A percentile compares a stretch with the other conserved stretches of the same genome.
These are phyloP conservation scores for Fraxinus sp. DNA, from an alignment of 305 asterid genomes.

Conservation along the genomic window DNA sequence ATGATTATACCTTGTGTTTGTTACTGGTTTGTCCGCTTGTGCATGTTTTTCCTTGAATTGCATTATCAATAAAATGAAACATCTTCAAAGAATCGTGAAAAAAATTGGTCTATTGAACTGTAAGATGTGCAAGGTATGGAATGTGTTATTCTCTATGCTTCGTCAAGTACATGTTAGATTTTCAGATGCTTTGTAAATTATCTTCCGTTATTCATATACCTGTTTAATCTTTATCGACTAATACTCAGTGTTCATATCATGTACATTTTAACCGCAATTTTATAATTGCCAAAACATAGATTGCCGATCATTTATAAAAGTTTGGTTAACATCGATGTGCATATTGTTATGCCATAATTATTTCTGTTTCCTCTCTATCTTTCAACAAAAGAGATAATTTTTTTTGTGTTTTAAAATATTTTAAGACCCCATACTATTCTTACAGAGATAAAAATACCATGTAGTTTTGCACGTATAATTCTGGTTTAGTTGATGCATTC, in stretches of 20 bases:
- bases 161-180: background rate
- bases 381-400: background rate
- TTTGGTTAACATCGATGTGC: background rate
- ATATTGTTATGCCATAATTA: background rate
- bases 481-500: background rate
- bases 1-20: background rate
- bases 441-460: background rate
- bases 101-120: background rate
- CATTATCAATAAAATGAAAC: background rate
- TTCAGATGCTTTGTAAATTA: background rate
- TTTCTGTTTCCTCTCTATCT: background rate
- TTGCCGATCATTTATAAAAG: too few species aligned
- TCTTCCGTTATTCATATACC: background rate
- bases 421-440: background rate
- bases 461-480: background rate
- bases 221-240: background rate
- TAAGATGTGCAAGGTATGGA: background rate
- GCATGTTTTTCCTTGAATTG: background rate
- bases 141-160: background rate
- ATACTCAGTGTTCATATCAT: background rate
- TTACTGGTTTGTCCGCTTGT: too few species aligned
- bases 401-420: background rate
- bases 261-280: background rate
- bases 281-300: too few species aligned
- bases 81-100: background rate